Base-by-base conservation (phyloP, 495 filamentous ascomycete genomes). In the Tuber umbilicatum region DNA sequence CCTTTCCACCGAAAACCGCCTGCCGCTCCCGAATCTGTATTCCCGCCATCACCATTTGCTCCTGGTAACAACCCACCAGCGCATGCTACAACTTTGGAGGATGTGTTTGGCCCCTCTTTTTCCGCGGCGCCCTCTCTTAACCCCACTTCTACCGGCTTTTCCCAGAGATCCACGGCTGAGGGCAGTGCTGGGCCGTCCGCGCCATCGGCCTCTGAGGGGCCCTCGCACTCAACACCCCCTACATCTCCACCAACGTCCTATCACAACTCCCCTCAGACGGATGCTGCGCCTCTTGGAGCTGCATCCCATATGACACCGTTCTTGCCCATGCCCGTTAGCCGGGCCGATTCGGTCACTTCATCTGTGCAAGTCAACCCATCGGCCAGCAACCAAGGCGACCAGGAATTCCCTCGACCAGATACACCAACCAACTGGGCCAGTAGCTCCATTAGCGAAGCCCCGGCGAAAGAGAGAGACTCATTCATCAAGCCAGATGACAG, bases 51-150 rank as follows among this genome's bases (percentile, higher is more conserved):
- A 37, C 84, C 86, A 2, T 87, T 87, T 75, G 80, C 83, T 41
- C 80, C 85, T 82, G 86, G 83, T 73, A 81, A 73, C 83, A 84
- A 75, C 71, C 84, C 78, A 77, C 87, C 79, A 60, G 85, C 87
- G 75, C 87, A 86, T 81, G 90, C 93, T 70, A 89, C 89, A 80
- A 89, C 89, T 35, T 95, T 97, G 83, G 94, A 97, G 79, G 94
- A 91, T 83, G 89, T 97, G 42, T 97, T 97, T 82, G 94, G 94
- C 2, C 91, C 92, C 55, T 85, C 90, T 1, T 90, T 92, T 81
- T 73, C 84, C 79, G 74, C 39, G 73, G 83, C 40, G 74, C 81
- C 47, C 82, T 86, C 86, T 37, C 84, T 88, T 17, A 86, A 89
- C 4, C 88, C 89, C 2, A 86, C 86, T 42, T 89, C 90, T 40